A percentile compares a stretch with the other conserved stretches of the same genome.
Evolutionary conservation across 106 monocot species (phyloP).

Genomic region (Amphibolis antarctica): DNA sequence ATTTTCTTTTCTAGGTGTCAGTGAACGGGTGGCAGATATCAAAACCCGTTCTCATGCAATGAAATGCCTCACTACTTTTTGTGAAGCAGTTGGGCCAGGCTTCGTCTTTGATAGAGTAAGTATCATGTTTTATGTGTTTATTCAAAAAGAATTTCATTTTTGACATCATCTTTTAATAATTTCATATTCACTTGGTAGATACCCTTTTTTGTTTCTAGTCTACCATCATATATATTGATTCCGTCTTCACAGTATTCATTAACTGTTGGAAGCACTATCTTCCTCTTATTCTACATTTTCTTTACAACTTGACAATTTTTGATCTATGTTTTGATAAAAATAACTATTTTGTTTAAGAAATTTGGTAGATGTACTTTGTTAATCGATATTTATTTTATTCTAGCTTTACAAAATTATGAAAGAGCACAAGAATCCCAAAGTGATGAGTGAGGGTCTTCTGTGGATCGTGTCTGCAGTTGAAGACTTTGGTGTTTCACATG

Average conservation of each 20-base stretch:
- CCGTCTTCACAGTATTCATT: too few species aligned
- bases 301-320: too few species aligned
- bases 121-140: not conserved
- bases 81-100: slow-evolving; percentile 93
- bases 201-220: too few species aligned
- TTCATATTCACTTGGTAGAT: too few species aligned
- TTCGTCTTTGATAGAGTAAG: slow-evolving; percentile 94
- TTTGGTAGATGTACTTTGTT: not conserved
- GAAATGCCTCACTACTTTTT: slow-evolving; percentile 94
- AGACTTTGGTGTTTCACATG: slow-evolving; percentile 86
- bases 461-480: slow-evolving; percentile 99
- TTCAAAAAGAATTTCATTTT: not conserved
- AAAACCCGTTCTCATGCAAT: slow-evolving; percentile 92
- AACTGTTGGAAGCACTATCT: too few species aligned
- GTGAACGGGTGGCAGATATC: slow-evolving; percentile 96
- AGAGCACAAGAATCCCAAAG: slow-evolving; percentile 97
- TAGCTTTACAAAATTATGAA: slow-evolving; percentile 99
- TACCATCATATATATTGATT: too few species aligned
- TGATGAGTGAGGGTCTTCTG: slow-evolving; percentile 88
- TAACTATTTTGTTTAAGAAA: not conserved
- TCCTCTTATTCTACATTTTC: too few species aligned
- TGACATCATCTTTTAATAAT: too few species aligned
- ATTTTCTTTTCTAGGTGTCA: slow-evolving; percentile 42
- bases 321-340: too few species aligned
- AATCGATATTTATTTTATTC: not conserved